A percentile compares a stretch with the other conserved stretches of the same genome.
These are phyloP conservation scores for Solanum hybrid DNA, from an alignment of 305 asterid species.

Conservation along the genomic window DNA sequence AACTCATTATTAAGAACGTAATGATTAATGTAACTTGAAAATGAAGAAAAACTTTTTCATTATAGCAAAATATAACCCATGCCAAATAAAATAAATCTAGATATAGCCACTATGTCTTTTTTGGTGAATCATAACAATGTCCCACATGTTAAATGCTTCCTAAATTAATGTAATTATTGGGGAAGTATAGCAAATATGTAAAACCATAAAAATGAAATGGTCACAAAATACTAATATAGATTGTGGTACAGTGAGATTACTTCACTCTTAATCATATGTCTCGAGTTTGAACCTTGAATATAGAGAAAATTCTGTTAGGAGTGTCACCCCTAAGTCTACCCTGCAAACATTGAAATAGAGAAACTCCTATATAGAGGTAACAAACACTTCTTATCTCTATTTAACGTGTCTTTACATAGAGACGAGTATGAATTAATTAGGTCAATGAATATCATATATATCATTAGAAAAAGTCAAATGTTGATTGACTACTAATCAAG, in stretches of 20 bases:
- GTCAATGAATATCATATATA: background rate
- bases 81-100: background rate
- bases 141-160: slow-evolving; percentile 10
- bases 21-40: background rate
- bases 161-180: background rate
- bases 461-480: slow-evolving; percentile 1
- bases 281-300: background rate
- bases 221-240: too few relatives aligned
- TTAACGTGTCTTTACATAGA: background rate
- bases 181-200: background rate
- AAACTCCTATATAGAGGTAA: background rate
- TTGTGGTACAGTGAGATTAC: background rate
- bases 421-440: background rate
- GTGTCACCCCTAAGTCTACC: background rate
- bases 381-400: background rate
- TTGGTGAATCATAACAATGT: background rate
- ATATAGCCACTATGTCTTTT: background rate
- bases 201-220: background rate
- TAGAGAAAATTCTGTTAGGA: too few relatives aligned
- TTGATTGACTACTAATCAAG: background rate
- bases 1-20: background rate
- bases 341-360: background rate
- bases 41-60: background rate
- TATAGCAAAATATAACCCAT: background rate
- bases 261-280: too few relatives aligned